phyloP scores from a whole-genome alignment of 768 basidiomycete genomes.

The Mycena polygramma region DNA sequence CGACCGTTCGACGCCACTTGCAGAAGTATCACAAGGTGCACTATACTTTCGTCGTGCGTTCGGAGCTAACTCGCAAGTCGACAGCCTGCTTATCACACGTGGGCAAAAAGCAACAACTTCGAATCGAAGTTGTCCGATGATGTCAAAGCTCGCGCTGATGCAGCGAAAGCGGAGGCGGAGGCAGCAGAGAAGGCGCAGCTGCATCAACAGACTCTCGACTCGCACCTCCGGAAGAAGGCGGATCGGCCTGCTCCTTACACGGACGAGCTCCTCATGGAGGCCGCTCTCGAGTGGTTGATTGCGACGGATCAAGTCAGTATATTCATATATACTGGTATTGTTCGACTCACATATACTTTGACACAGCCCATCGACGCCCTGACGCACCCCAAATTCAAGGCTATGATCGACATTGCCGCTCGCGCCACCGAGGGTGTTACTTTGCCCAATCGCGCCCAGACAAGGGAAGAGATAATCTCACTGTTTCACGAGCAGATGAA shows the following conservation, averaged over 20 bases:
- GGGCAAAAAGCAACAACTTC: slow-evolving; percentile 4
- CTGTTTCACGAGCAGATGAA: neutral
- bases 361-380: neutral
- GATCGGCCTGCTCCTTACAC: neutral
- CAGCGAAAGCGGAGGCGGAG: neutral
- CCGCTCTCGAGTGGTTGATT: neutral
- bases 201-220: neutral
- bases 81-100: neutral
- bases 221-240: neutral
- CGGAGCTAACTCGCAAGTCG: neutral
- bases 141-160: neutral
- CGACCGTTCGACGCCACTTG: neutral
- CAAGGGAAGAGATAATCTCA: neutral
- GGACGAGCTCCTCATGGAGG: neutral
- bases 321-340: too few species aligned
- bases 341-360: too few species aligned
- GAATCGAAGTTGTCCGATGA: neutral
- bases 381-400: neutral
- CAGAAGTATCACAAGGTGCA: neutral
- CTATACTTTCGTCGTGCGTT: neutral
- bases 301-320: neutral
- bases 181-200: neutral
- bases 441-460: neutral
- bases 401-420: neutral
- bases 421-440: neutral